Base-by-base conservation (phyloP, 176 grass and related monocot species). In the Oryza coarctata region DNA sequence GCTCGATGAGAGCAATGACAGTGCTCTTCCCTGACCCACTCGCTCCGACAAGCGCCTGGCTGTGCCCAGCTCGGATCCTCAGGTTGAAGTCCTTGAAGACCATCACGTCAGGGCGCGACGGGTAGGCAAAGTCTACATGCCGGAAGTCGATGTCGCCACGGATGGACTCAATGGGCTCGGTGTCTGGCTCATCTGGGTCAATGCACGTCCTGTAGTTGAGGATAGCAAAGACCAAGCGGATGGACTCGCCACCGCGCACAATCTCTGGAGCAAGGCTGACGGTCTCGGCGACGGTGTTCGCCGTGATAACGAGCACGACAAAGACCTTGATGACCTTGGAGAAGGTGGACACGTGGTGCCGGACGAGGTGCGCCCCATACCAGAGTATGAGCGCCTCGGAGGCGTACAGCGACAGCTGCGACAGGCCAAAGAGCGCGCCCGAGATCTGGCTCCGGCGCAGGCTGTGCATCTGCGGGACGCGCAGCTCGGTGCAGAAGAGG, bases 301-400 rank as follows among this genome's bases (percentile, higher is more conserved):
- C 94, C 18, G 91, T 97, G 79, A 97, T 86, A 64, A 97, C 94
- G 62, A 97, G 90, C 39, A 97, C 89, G 28, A 97, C 89, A 52
- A 97, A 97, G n/a, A 97, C 94, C 82, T 97, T 91, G 87, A 97
- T 94, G 35, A 97, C 94, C 88, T 86, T 92, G 71, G 94, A 94
- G 90, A 97, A 97, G 12, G 94, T 97, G 84, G 94, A 97, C 6
- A 68, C 76, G 70, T 82, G 89, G 55, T 83, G 49, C 36, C 87
- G 91, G 50, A 97, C 94, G 1, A 94, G 91, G 66, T 88, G 91
- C 12, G 89, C 82, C 49, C 94, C 94, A 63, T 82, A 97, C 94
- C 94, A 97, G 29, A 97, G 91, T 79, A 97, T 92, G 65, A 94
- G 91, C 49, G 91, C 91, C 80, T 97, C 91, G 0, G 94, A 94